A percentile compares a stretch with the other conserved stretches of the same genome.
Conservation (phyloP, 2,329 filamentous ascomycete species). For the Aureobasidium sp. region DNA sequence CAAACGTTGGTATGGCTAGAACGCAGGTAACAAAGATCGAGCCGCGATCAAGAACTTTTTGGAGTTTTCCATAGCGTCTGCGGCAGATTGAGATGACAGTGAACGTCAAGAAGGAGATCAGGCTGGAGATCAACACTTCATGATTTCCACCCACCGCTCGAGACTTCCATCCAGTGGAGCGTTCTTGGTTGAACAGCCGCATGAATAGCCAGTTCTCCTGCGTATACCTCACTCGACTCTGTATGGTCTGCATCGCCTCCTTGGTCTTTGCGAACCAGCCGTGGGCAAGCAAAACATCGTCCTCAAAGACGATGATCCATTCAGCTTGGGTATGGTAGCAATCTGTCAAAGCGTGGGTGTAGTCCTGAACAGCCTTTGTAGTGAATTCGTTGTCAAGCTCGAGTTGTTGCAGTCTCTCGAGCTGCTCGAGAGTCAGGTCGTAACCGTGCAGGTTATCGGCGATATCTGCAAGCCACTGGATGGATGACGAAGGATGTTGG, state of each 20-base stretch:
- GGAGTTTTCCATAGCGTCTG: not conserved
- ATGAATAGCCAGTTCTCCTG: conserved; percentile 27
- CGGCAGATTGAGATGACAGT: not conserved
- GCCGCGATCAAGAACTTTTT: not conserved
- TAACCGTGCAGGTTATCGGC: not conserved
- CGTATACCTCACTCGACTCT: not conserved
- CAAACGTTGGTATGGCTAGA: conserved; percentile 18
- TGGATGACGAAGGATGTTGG: not conserved
- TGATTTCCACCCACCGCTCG: conserved; percentile 13
- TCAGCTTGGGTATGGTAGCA: not conserved
- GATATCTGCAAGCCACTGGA: not conserved
- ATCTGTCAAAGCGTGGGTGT: not conserved
- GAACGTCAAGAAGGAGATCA: not conserved
- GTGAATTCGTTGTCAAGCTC: not conserved
- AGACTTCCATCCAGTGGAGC: conserved; percentile 23
- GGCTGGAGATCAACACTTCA: not conserved
- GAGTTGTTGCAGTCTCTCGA: not conserved
- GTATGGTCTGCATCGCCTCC: not conserved
- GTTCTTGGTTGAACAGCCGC: conserved; percentile 32
- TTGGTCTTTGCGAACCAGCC: not conserved
- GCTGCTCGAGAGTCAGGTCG: not conserved
- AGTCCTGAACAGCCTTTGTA: not conserved
- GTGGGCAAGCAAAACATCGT: not conserved
- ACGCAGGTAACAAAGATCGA: not conserved
- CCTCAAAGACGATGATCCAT: not conserved